Conservation (phyloP, 768 basidiomycete genomes). For the Russula sp. region DNA sequence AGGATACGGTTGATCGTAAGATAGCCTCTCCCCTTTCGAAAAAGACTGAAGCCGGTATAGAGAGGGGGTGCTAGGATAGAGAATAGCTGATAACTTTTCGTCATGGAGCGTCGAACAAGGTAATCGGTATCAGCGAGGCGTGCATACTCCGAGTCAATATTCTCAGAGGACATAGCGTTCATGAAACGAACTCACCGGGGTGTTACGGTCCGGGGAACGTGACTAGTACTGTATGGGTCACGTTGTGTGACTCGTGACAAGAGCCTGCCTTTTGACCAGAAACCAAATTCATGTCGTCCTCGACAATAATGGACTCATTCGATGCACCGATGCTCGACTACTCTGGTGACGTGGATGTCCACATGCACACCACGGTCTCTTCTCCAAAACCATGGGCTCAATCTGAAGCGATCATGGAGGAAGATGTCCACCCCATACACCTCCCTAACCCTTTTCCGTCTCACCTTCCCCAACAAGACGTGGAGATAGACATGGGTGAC, state of each 20-base stretch:
- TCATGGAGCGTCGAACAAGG: slow-evolving; percentile 58
- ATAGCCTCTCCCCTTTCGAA: slow-evolving; percentile 46
- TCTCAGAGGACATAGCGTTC: slow-evolving; percentile 1
- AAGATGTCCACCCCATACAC: slow-evolving; percentile 14
- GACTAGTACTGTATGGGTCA: background rate
- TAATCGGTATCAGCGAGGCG: slow-evolving; percentile 55
- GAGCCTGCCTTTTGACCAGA: background rate
- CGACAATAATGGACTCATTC: slow-evolving; percentile 20
- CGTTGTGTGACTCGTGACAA: background rate
- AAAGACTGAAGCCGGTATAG: slow-evolving; percentile 48
- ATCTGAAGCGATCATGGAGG: slow-evolving; percentile 22
- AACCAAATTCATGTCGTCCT: slow-evolving; percentile 17
- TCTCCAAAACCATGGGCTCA: slow-evolving; percentile 21
- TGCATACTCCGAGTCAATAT: slow-evolving; percentile 18
- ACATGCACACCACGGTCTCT: slow-evolving; percentile 21
- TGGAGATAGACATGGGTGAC: slow-evolving; percentile 22
- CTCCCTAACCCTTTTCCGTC: slow-evolving; percentile 7
- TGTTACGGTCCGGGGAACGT: background rate
- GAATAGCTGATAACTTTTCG: slow-evolving; percentile 57
- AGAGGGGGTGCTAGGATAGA: slow-evolving; percentile 57
- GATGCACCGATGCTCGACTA: slow-evolving; percentile 23
- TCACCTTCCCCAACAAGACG: slow-evolving; percentile 18
- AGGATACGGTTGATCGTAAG: slow-evolving; percentile 56
- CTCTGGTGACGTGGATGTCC: slow-evolving; percentile 19
- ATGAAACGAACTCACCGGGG: background rate